Base-by-base conservation (phyloP, 495 filamentous ascomycete genomes). In the Lasiosphaeris hirsuta region DNA sequence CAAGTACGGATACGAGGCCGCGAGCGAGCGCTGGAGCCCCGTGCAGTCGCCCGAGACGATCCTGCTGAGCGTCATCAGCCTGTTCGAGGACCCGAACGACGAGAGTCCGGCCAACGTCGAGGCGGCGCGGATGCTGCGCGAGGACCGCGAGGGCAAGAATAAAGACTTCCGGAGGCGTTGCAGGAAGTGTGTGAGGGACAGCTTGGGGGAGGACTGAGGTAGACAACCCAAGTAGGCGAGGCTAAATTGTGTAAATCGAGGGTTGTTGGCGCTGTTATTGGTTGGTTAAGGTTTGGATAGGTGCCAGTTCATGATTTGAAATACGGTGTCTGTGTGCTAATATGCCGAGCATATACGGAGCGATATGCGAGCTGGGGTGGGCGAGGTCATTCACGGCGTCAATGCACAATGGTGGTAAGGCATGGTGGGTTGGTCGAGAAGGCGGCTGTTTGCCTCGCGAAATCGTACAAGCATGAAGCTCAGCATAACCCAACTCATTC, bases 41-140 rank as follows among this genome's bases (percentile, higher is more conserved):
- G 94, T 97, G 1, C 94, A 97, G 71, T 93, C 89, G 1, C 95
- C 96, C 44, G 95, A 97, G 75, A 93, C 90, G 3, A 97, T 98
- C 53, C 76, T 98, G 11, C 69, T 98, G 8, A 92, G 88, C 54
- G 90, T 96, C 11, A 95, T 98, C 66, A 93, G 89, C 61, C 87
- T 98, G 83, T 87, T 98, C 43, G 86, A 87, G 48, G 88, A 87
- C 61, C 94, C 95, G 33, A 98, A 97, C 68, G 90, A 94, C 60
- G 94, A 97, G 81, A 92, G 88, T 63, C 90, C 95, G 0, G 94
- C 94, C 2, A 97, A 98, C 67, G 83, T 97, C 8, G 94, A 98
- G 68, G 94, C 94, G 1, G 93, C 91, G 10, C 78, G 86, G 44
- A 63, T 97, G 69, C 89, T 96, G 85, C 80, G 94, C 23, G 90